Evolutionary conservation across 345 rosid genomes (phyloP).

Genomic region (Psidium friedrichsthalianum): DNA sequence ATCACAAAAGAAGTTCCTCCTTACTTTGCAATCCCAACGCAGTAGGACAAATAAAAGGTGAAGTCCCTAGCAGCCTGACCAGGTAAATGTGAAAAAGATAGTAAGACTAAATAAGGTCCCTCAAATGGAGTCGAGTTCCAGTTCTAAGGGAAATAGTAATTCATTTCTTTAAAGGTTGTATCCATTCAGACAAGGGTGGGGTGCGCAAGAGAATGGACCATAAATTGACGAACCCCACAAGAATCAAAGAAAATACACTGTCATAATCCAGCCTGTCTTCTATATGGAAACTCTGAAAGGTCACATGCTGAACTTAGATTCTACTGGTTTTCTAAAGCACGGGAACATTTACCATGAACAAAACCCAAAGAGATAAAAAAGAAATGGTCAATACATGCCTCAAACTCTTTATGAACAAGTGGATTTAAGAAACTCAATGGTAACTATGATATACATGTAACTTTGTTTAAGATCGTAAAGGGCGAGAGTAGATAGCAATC

Average conservation of each 20-base stretch:
- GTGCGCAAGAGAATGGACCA: background rate
- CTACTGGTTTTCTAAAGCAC: background rate
- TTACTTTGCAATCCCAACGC: background rate
- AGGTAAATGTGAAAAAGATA: background rate
- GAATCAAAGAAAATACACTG: background rate
- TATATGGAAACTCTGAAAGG: background rate
- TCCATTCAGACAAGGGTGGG: background rate
- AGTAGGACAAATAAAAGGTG: background rate
- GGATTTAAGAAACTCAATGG: background rate
- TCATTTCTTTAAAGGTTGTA: background rate
- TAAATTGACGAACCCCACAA: background rate
- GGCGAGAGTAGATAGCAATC: background rate
- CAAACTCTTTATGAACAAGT: background rate
- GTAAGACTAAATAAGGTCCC: background rate
- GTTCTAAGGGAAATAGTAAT: background rate
- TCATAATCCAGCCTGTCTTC: background rate
- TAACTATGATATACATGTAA: background rate
- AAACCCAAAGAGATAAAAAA: background rate
- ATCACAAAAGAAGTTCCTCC: background rate
- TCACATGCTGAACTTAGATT: background rate
- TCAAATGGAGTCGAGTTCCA: background rate
- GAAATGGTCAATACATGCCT: background rate
- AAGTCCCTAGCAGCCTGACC: background rate
- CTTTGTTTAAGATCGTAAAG: background rate
- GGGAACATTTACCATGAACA: background rate